phyloP scores from a whole-genome alignment of 306 rosid genomes.

The Malus orientalis region DNA sequence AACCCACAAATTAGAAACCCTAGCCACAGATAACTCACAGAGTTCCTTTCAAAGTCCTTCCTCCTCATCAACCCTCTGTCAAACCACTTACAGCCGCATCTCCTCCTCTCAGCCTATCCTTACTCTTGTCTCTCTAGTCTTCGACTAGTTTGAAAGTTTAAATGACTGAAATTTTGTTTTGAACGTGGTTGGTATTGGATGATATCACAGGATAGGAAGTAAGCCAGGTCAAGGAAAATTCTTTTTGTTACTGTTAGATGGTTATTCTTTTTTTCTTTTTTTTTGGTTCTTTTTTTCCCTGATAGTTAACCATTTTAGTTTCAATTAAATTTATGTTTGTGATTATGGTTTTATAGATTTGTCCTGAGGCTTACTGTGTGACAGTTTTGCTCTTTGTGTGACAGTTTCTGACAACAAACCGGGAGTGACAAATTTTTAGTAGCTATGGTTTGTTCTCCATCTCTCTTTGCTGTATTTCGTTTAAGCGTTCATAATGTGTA shows the following conservation, averaged over 20 bases:
- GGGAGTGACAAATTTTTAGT: not conserved
- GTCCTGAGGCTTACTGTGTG: not conserved
- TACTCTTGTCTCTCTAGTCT: not conserved
- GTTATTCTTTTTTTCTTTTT: not conserved
- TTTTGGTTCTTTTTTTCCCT: not conserved
- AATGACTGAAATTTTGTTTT: not conserved
- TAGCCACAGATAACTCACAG: not conserved
- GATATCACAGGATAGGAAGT: not conserved
- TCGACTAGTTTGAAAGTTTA: not conserved
- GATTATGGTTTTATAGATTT: not conserved
- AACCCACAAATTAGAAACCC: not conserved
- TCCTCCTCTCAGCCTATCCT: not conserved
- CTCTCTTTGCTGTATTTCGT: not conserved
- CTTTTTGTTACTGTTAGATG: not conserved
- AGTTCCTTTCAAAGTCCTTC: not conserved
- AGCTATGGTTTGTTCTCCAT: slow-evolving; percentile 16
- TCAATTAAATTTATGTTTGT: not conserved
- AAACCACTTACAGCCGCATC: not conserved
- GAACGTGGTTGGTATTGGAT: not conserved
- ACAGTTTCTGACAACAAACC: not conserved
- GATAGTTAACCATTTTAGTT: not conserved
- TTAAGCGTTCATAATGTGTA: not conserved
- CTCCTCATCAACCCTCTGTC: not conserved
- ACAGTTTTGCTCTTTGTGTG: not conserved
- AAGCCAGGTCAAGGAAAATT: not conserved